Base-by-base conservation (phyloP, 2,329 filamentous ascomycete genomes). In the Berkeleyomyces basicola region DNA sequence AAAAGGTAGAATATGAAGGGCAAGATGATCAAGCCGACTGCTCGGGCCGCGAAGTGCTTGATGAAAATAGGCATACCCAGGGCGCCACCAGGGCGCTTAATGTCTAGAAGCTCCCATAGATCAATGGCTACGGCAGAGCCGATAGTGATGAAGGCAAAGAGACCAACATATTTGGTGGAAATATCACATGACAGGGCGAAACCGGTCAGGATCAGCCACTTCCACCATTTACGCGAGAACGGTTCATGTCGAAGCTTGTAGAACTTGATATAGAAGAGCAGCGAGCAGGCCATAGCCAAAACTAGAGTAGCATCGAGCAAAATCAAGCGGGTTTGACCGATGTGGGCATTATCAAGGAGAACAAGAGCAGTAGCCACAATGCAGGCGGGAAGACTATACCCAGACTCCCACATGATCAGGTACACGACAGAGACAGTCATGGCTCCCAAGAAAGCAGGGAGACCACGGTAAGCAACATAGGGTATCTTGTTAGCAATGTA, bases 341-440 rank as follows among this genome's bases (percentile, higher is more conserved):
- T 90, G 74, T 99, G 93, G 64, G 92, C 93, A 70, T 99, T 99
- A 77, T 99, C 93, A 70, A 99, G 88, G 51, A 99, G 85, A 67
- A 99, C 80, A 43, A 99, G 78, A 37, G 88, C 84, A 16, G 93
- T 83, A 5, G 93, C 90, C 63, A 96, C 79, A 62, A 97, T 78
- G 72, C 89, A 95, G 63, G 93, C 93, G 9, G 93, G 93, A 49
- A 99, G 79, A 67, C 90, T 96, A 76, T 99, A 99, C 66, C 91
- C 93, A 59, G 93, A 97, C 76, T 99, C 93, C 93, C 93, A 99
- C 93, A 99, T 99, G 74, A 96, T 99, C 72, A 95, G 77, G 74
- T 95, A 99, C 63, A 89, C 85, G 58, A 92, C 87, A n/a, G 91
- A 87, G 60, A 99, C 90, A 9, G 93, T 99, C 68, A 99, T 78